Evolutionary conservation across 2,329 filamentous ascomycete genomes (phyloP).

Genomic region (Metarhizium brunneum): DNA sequence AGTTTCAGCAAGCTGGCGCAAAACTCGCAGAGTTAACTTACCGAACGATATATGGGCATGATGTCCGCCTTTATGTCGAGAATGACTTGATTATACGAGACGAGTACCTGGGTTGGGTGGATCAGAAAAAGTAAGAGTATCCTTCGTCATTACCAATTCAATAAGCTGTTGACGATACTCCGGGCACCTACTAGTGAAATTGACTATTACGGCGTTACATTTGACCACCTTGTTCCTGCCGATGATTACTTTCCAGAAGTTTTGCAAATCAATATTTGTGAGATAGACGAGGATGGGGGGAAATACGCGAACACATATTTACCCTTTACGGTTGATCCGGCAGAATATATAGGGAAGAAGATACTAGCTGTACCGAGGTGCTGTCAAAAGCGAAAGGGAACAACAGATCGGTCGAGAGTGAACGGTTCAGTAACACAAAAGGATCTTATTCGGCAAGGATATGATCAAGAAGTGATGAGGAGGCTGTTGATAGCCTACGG

Average conservation of each 20-base stretch:
- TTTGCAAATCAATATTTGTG: slow-evolving; percentile 31
- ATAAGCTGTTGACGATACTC: too few relatives aligned
- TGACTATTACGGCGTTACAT: slow-evolving; percentile 26
- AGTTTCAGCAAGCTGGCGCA: slow-evolving; percentile 10
- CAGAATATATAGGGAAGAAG: slow-evolving; percentile 28
- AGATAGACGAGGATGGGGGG: slow-evolving; percentile 23
- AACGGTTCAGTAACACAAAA: not conserved
- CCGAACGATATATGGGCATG: slow-evolving; percentile 7
- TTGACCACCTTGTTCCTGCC: slow-evolving; percentile 27
- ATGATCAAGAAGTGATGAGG: too few relatives aligned
- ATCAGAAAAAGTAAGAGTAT: not conserved
- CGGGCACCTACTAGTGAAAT: not conserved
- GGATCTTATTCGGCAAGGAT: too few relatives aligned
- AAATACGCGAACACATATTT: slow-evolving; percentile 25
- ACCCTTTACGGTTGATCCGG: slow-evolving; percentile 23
- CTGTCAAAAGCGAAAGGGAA: slow-evolving; percentile 18
- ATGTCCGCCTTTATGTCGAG: not conserved
- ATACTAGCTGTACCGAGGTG: slow-evolving; percentile 31
- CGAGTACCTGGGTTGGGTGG: slow-evolving; percentile 11
- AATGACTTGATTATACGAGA: slow-evolving; percentile 11
- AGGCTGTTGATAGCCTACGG: too few relatives aligned
- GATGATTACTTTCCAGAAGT: slow-evolving; percentile 29
- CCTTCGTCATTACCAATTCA: not conserved
- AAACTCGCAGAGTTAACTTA: slow-evolving; percentile 9
- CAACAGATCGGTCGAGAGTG: not conserved